Base-by-base conservation (phyloP, 208 protist genomes). In the Leptomonas pyrrhocoris region DNA sequence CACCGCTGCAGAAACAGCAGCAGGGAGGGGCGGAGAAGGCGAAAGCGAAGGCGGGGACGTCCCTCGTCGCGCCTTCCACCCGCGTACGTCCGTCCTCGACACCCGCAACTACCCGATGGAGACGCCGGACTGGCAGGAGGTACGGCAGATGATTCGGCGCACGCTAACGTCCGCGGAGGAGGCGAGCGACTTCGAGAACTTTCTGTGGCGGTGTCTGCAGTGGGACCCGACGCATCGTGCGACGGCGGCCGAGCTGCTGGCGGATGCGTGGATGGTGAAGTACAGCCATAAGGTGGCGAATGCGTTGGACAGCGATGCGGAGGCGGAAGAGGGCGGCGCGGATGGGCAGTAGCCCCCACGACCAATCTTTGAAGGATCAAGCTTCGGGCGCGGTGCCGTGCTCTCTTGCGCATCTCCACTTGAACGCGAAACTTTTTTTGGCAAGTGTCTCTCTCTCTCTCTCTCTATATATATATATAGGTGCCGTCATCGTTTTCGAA, bases 161-260 rank as follows among this genome's bases (percentile, higher is more conserved):
- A 78, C 80, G 46, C 45, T 90, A 2, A 70, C 28, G 12, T 51
- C 38, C 4, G 58, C 68, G 15, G 73, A 81, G 25, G 75, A 85
- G 58, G 79, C 77, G 16, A 19, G 21, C 2, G 73, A 62, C 27
- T 88, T 91, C 56, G 80, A 84, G 54, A 3, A 21, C 6, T 86
- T 91, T 25, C 58, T 88, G 45, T 40, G n/a, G 18, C 57, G 60
- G 27, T 85, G 80, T 53, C 72, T 91, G 4, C 80, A 86, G 56
- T 91, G 85, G 85, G 80, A 88, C 46, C 80, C 85, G 9, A 59
- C 71, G 1, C 45, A 72, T 56, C 85, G 85, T 23, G 42, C 67
- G 15, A 73, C 62, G 19, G 82, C 85, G 21, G 49, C 69, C 13
- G 54, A 66, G 36, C 75, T 91, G 56, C 65, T 88, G 31, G 56